phyloP scores from a whole-genome alignment of 805 yeast genomes.

The Candida krabiensis region DNA sequence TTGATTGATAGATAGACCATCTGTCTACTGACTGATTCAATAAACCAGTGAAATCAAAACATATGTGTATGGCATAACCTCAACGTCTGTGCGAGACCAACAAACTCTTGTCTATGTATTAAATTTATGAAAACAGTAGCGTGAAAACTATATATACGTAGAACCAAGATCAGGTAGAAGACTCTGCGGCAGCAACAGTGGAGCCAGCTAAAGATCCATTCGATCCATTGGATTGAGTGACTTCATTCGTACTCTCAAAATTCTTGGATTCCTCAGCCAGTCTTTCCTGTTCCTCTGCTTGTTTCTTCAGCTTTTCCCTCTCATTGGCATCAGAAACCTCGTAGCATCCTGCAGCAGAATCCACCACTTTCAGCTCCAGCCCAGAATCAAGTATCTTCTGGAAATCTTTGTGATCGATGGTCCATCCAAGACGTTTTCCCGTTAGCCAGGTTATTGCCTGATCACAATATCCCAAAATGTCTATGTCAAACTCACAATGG shows the following conservation, averaged over 20 bases:
- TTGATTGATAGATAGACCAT: too few relatives aligned
- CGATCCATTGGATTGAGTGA: constrained; percentile 1
- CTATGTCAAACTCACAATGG: constrained; percentile 78
- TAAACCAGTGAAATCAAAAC: too few relatives aligned
- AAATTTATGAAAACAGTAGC: too few relatives aligned
- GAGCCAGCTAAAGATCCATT: constrained; percentile 50
- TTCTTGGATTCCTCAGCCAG: too few relatives aligned
- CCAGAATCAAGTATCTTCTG: constrained; percentile 34
- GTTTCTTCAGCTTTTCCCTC: constrained; percentile 16
- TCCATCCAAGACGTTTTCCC: constrained; percentile 55
- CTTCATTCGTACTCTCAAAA: too few relatives aligned
- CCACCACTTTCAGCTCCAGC: constrained; percentile 28
- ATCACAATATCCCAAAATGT: constrained; percentile 78
- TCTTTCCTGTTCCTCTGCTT: constrained; percentile 5
- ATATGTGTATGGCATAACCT: too few relatives aligned
- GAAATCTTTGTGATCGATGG: constrained; percentile 55
- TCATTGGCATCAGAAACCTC: constrained; percentile 32
- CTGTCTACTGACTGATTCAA: too few relatives aligned
- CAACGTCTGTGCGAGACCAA: too few relatives aligned
- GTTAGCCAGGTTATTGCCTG: constrained; percentile 70
- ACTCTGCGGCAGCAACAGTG: too few relatives aligned
- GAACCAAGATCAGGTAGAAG: too few relatives aligned
- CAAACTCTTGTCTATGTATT: too few relatives aligned
- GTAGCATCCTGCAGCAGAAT: constrained; percentile 35
- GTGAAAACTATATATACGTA: too few relatives aligned